Conservation (phyloP, 441 rosid species). For the Bocquillonia castaneifolia region DNA sequence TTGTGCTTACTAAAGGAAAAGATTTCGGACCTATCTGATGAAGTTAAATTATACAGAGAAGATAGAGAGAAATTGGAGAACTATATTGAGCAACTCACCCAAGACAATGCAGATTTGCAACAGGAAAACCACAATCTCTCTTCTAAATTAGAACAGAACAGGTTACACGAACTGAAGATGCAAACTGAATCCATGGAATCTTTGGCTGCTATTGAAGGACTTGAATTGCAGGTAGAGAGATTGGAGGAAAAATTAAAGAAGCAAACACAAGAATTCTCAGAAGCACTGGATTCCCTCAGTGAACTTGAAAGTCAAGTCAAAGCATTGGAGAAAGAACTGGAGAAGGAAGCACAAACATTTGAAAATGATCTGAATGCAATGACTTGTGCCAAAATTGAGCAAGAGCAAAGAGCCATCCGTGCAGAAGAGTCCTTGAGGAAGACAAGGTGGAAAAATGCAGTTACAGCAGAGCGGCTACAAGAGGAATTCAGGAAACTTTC, state of each 20-base stretch:
- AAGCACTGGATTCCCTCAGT: slow-evolving; percentile 43
- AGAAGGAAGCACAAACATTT: slow-evolving; percentile 49
- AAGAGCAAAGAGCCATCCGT: slow-evolving; percentile 72
- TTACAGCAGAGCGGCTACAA: slow-evolving; percentile 63
- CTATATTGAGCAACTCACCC: slow-evolving; percentile 69
- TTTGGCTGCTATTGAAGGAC: slow-evolving; percentile 37
- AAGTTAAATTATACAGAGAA: slow-evolving; percentile 59
- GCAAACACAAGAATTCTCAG: slow-evolving; percentile 49
- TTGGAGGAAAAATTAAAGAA: slow-evolving; percentile 58
- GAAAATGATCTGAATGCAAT: slow-evolving; percentile 53
- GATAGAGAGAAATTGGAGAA: slow-evolving; percentile 71
- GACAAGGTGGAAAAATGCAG: slow-evolving; percentile 62
- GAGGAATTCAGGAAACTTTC: slow-evolving; percentile 71
- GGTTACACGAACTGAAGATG: slow-evolving; percentile 45
- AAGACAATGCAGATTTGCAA: slow-evolving; percentile 66
- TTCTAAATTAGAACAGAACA: slow-evolving; percentile 60
- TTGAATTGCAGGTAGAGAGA: slow-evolving; percentile 48
- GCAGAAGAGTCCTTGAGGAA: slow-evolving; percentile 73
- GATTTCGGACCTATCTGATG: slow-evolving; percentile 57
- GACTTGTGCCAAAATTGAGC: slow-evolving; percentile 62
- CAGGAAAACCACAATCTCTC: slow-evolving; percentile 60
- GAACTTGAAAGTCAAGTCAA: slow-evolving; percentile 55
- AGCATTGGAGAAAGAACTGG: slow-evolving; percentile 60
- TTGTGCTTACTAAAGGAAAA: slow-evolving; percentile 50
- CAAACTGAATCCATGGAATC: slow-evolving; percentile 36